Evolutionary conservation across 2,329 filamentous ascomycete genomes (phyloP).

Genomic region (Ascochyta pisi): DNA sequence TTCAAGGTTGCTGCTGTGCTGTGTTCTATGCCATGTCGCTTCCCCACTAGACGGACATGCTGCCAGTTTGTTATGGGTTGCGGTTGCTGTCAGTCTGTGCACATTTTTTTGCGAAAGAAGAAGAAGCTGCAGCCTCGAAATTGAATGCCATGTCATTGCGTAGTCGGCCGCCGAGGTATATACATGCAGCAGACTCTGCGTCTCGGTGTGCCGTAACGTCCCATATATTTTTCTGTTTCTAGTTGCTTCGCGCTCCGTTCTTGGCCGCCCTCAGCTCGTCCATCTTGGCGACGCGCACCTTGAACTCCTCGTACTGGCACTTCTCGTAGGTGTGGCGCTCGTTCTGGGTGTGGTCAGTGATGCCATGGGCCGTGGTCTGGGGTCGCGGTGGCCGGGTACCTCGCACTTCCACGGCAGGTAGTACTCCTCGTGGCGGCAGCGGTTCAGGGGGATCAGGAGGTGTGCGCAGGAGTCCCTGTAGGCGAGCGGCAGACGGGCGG

Average conservation of each 20-base stretch:
- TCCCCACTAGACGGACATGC: too few species aligned
- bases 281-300: slow-evolving; percentile 98
- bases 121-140: neutral
- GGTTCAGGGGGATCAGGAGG: slow-evolving; percentile 93
- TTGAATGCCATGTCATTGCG: neutral
- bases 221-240: slow-evolving; percentile 1
- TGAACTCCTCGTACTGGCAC: slow-evolving; percentile 99
- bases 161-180: slow-evolving; percentile 37
- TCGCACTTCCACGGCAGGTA: slow-evolving; percentile 98
- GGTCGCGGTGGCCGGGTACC: slow-evolving; percentile 59
- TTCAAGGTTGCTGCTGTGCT: too few species aligned
- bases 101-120: too few species aligned
- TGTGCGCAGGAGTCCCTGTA: slow-evolving; percentile 97
- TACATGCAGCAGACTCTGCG: slow-evolving; percentile 38
- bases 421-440: slow-evolving; percentile 88
- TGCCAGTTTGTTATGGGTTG: too few species aligned
- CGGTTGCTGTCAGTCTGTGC: too few species aligned
- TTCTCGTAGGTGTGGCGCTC: slow-evolving; percentile 99
- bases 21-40: too few species aligned
- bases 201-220: slow-evolving; percentile 6
- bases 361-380: neutral
- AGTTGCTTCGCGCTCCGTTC: slow-evolving; percentile 86
- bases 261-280: slow-evolving; percentile 89
- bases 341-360: slow-evolving; percentile 63
- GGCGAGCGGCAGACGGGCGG: slow-evolving; percentile 82